Evolutionary conservation across 108 stramenopile genomes (phyloP).

Genomic region (Nitzschia sp.): DNA sequence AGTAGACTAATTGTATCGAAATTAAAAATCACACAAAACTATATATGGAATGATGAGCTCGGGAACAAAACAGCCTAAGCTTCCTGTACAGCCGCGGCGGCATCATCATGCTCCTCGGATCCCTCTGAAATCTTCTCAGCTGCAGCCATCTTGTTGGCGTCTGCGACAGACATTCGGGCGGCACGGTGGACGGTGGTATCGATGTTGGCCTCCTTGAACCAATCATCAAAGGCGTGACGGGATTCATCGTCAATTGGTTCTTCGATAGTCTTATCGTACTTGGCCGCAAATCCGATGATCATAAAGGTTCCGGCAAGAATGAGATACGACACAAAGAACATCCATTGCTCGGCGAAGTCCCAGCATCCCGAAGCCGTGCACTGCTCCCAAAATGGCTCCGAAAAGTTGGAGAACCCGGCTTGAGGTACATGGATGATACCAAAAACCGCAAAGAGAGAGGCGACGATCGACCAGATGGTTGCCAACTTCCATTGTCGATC

Average conservation of each 20-base stretch:
- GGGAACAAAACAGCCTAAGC: no score
- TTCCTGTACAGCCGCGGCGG: no score
- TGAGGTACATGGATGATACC: slow-evolving; percentile 44
- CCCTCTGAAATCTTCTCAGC: no score
- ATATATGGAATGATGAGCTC: no score
- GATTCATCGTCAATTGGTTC: slow-evolving; percentile 16
- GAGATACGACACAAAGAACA: slow-evolving; percentile 32
- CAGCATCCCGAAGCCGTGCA: slow-evolving; percentile 17
- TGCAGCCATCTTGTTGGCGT: background rate
- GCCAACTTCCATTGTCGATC: slow-evolving; percentile 44
- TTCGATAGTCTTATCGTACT: slow-evolving; percentile 5
- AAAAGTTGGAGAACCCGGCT: slow-evolving; percentile 26
- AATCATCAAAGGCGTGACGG: slow-evolving; percentile 26
- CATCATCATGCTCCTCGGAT: no score
- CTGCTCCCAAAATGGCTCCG: slow-evolving; percentile 21
- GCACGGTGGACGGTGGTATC: background rate
- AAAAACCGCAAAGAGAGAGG: slow-evolving; percentile 35
- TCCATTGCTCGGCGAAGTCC: slow-evolving; percentile 30
- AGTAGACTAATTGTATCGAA: no score
- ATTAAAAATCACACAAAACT: no score
- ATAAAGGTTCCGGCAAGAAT: slow-evolving; percentile 25
- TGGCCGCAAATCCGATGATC: slow-evolving; percentile 1
- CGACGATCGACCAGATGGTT: slow-evolving; percentile 22
- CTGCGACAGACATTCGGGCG: background rate
- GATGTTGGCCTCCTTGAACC: slow-evolving; percentile 29